Evolutionary conservation across 2,329 filamentous ascomycete species (phyloP), one percentile per base, ranked within the genome.

Genomic region (Hypoxylon sp.): DNA sequence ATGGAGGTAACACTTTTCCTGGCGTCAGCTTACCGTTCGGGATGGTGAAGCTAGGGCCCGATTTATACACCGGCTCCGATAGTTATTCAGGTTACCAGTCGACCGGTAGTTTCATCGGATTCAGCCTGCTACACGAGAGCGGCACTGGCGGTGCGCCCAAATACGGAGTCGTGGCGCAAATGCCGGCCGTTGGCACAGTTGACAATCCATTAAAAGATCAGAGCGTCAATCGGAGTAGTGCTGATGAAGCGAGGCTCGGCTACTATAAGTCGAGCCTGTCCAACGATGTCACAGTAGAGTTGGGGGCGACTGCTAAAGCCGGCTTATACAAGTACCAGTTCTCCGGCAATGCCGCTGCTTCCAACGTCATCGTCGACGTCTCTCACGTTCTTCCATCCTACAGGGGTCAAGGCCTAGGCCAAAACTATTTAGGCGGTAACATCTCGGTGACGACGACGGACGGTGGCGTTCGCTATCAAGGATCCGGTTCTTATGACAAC

Each of bases 141-240:
- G 88, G 89, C 2, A 92, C 89, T 0, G 89, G 89, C 6, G 89
- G 89, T 1, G 87, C 87, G 1, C 88, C 89, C 0, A 91, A 91
- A 74, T 92, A 91, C 64, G 89, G 89, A 3, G 87, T 90, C 1
- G 84, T 89, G 30, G 80, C 85, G 1, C 87, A 89, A 75, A 80
- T 89, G 75, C 87, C 86, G 0, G 75, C 86, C 0, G 71, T 83
- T 0, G 85, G 85, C 0, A 73, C 73, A 14, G 75, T 88, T 42
- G 71, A 69, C 6, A 84, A 90, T 61, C 87, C 88, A 1, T 77
- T 91, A 22, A 80, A 78, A 3, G 83, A 86, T 65, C 79, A 86
- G 32, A 85, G 84, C n/a, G 80, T 88, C 22, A 82, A 81, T 0
- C 83, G 89, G 76, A 81, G 82, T 65, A 70, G 75, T 70, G 69